Base-by-base conservation (phyloP, 2,329 filamentous ascomycete species). In the Oidium heveae region DNA sequence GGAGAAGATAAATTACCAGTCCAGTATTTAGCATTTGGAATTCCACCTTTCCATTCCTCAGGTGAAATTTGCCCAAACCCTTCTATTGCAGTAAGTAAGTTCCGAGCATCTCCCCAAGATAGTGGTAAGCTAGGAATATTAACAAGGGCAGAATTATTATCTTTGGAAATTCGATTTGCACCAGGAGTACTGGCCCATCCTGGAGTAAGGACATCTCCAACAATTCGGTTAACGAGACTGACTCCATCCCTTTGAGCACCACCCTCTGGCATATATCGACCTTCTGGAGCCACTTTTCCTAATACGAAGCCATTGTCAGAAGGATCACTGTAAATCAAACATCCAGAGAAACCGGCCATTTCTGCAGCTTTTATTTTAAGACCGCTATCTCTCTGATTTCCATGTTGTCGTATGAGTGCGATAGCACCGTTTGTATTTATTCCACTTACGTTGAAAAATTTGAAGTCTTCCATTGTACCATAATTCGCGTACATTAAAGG, bases 401-500 rank as follows among this genome's bases (percentile, higher is more conserved):
- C 86, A 60, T 83, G 80, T 65, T 91, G 83, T 56, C 85, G 76
- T 20, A 96, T 84, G 36, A 98, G 70, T 1, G 81, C 87, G 63
- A 98, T 86, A 3, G 86, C 80, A 13, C 86, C 88, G 53, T 81
- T 76, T 1, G 86, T 74, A 32, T 83, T 74, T 57, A 96, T 74
- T 0, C 81, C 84, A 58, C 75, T 76, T 54, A 87, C 79, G 56
- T 75, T 71, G 32, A 98, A 70, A 54, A 68, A 70, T 64, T 83
- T 73, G 65, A 93, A 96, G 65, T 98, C 91, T 46, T 85, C 79
- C 53, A 79, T 75, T 46, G 85, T 83, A 13, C 91, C 93, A 63
- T 88, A 94, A 68, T 96, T 95, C 54, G 83, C 89, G 66, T 94
- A 98, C 1, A 98, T 76, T 47, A 96, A 67, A 20, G 84, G 88